Evolutionary conservation across 1,139 yeast species (phyloP), one percentile per base, ranked within the genome.

Genomic region (Hansenula sp.): DNA sequence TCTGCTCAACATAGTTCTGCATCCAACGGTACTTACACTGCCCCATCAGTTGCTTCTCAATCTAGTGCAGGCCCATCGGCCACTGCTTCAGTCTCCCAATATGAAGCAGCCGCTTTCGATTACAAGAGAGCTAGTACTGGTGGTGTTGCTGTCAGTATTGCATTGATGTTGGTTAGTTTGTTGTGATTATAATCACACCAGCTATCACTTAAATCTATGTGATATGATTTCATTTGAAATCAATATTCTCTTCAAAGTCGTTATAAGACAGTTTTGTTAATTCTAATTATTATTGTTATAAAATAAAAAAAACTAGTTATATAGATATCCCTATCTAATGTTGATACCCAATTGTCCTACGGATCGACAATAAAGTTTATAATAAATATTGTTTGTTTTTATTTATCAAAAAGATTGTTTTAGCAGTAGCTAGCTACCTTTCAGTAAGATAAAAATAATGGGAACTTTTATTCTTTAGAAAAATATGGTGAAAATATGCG

Each of bases 21-120:
- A 27, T 19, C 40, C 16, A 18, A 33, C 13, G 38, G 29, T 5
- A 21, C 36, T 3, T 36, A 42, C 13, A 38, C 44, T 8, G 40
- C 35, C 24, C 44, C 42, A 13, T 43, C 45, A 12, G 38, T 37
- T 25, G 46, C 44, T 33, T 32, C 35, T 15, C 28, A 37, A 34
- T 15, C 36, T 25, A 19, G 38, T 25, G 5, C 27, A 13, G 25
- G 38, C 12, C 11, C 38, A 12, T 30, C 46, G 5, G 40, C 42
- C 19, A 33, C 19, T 6, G 18, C 29, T 17, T 28, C 41, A 27
- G 35, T 33, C 17, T 38, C 47, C 5, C 34, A 40, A 13, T 46
- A 31, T 34, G 45, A 46, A 32, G 51, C 49, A 27, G 27, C 34
- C 32, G 51, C 40, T 25, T 16, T n/a, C 25, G 42, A 41, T 21